Conservation (phyloP, 106 monocot genomes). For the Agapanthus africanus region DNA sequence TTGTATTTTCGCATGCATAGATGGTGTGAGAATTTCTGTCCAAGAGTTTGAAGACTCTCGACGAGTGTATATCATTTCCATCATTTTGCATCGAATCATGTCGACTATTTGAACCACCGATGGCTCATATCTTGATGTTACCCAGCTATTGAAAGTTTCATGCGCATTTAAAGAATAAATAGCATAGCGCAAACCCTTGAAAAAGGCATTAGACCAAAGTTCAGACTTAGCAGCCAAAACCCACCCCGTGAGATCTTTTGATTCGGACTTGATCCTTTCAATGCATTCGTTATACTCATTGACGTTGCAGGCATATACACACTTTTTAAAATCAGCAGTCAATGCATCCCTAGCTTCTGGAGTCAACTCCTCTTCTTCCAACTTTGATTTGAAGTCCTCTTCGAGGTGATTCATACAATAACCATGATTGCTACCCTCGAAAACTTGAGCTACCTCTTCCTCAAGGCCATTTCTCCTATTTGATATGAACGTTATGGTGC, state of each 20-base stretch:
- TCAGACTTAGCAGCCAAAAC: conserved; percentile 56
- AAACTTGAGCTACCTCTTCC: conserved; percentile 45
- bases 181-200: conserved; percentile 64
- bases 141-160: conserved; percentile 46
- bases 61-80: conserved; percentile 76
- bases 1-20: conserved; percentile 45
- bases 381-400: conserved; percentile 50
- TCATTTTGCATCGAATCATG: conserved; percentile 71
- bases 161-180: conserved; percentile 38
- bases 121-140: conserved; percentile 47
- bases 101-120: conserved; percentile 80
- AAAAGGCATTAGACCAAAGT: conserved; percentile 75
- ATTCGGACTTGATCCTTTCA: conserved; percentile 54
- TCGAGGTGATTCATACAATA: conserved; percentile 45
- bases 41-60: conserved; percentile 65
- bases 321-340: conserved; percentile 27
- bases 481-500: conserved; percentile 57
- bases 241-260: conserved; percentile 68
- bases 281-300: conserved; percentile 63
- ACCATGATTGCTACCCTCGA: conserved; percentile 58
- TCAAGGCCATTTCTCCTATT: conserved; percentile 49
- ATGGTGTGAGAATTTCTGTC: conserved; percentile 59
- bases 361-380: conserved; percentile 37
- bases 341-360: conserved; percentile 37
- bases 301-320: conserved; percentile 53